Evolutionary conservation across 805 yeast species (phyloP), one percentile per base, ranked within the genome.

Genomic region (Isabelozyma heimii): DNA sequence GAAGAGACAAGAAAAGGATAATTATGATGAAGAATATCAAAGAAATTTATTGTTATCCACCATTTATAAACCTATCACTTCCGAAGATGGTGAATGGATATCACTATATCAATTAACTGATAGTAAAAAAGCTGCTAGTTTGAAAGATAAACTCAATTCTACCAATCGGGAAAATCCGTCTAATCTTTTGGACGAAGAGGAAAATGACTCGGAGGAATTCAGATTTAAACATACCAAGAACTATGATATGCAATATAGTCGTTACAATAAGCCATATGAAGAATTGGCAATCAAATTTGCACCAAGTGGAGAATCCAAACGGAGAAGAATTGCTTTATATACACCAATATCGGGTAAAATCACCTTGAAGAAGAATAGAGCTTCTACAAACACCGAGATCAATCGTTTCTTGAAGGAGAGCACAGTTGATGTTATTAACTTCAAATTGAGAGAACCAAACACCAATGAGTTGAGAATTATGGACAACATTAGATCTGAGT

Each of bases 301-400:
- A 5, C 60, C 70, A 6, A 81, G 76, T 42, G 61, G 54, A 24
- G 52, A 52, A 13, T 52, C 42, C 27, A 14, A 54, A 6, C 77
- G 73, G 45, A 80, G 79, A 43, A 67, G 80, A 30, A 75, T 81
- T 8, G 96, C 90, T 3, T 80, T 78, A 57, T 94, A 87, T 63
- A 82, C 87, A 50, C 97, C 97, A 8, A 72, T 92, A 14, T 73
- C 80, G 12, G 90, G 91, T 35, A 83, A 85, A 57, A 77, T 89
- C 40, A 94, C 86, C 55, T 81, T 94, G 62, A 90, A 88, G 72
- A 86, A 92, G 63, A 84, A 96, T 64, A 83, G 97, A 67, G 82
- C 90, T 12, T 85, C 82, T 37, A 75, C 82, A 43, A 79, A 73
- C 55, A 59, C 70, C n/a, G 77, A 74, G 47, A 69, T 82, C 54